These are phyloP conservation scores for Dissophora ornata DNA, from an alignment of 192 early-diverging fungal genomes.

Conservation along the genomic window DNA sequence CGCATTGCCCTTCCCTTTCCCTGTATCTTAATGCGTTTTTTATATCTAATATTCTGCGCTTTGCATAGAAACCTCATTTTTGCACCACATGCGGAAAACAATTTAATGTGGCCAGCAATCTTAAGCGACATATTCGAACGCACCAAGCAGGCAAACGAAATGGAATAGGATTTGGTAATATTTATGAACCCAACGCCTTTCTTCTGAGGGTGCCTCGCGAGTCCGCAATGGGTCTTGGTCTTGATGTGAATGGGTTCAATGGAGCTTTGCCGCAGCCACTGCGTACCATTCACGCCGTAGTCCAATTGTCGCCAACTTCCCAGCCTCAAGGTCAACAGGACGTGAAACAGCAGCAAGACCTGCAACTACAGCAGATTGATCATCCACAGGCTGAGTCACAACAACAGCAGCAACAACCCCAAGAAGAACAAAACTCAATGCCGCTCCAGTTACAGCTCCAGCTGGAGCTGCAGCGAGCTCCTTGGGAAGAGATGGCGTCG, in stretches of 20 bases:
- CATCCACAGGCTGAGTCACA: background rate
- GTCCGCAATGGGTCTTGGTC: too few species aligned
- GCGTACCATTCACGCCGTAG: background rate
- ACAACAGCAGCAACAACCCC: constrained; percentile 3
- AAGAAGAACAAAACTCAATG: background rate
- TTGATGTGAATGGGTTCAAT: too few species aligned
- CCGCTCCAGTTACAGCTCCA: background rate
- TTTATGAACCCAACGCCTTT: background rate
- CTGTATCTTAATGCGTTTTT: background rate
- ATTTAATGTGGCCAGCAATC: constrained; percentile 16
- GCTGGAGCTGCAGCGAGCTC: background rate
- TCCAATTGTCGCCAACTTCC: background rate
- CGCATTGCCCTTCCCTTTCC: background rate
- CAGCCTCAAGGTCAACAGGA: too few species aligned
- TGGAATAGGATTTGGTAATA: background rate
- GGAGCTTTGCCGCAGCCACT: background rate
- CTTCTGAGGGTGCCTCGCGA: background rate
- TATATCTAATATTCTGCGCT: background rate
- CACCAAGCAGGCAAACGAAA: background rate
- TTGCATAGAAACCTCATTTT: constrained; percentile 2
- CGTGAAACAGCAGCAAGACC: too few species aligned
- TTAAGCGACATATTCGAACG: constrained; percentile 7
- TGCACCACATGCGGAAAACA: background rate
- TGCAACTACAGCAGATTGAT: background rate
- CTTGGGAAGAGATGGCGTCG: background rate